phyloP scores from a whole-genome alignment of 352 stramenopile genomes.

The Elongisporangium senticosum region DNA sequence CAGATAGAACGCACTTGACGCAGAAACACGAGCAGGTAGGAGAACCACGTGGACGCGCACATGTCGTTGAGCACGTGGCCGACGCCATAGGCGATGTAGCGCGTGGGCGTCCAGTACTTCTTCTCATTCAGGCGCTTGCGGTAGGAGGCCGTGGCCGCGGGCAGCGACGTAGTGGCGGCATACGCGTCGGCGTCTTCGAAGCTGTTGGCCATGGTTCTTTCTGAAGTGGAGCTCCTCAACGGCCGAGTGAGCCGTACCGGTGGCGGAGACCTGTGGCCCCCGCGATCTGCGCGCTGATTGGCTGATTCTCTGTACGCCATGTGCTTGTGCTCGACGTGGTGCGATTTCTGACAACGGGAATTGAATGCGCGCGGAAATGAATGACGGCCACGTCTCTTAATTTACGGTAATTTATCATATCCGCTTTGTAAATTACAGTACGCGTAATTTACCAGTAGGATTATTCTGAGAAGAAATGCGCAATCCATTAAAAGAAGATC shows the following conservation, averaged over 20 bases:
- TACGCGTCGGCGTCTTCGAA: not conserved
- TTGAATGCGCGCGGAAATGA: not conserved
- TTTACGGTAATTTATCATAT: not conserved
- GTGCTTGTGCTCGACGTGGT: not conserved
- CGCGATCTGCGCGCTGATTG: not conserved
- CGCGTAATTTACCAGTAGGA: not conserved
- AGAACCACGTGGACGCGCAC: conserved; percentile 87
- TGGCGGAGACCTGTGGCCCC: not conserved
- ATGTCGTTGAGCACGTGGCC: conserved; percentile 87
- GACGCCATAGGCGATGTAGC: conserved; percentile 72
- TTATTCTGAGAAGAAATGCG: not conserved
- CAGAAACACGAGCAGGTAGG: conserved; percentile 82
- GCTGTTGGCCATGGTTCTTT: not conserved
- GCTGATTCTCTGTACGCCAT: not conserved
- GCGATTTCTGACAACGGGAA: not conserved
- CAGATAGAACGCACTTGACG: conserved; percentile 21
- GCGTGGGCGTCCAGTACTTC: conserved; percentile 40
- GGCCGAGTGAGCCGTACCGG: not conserved
- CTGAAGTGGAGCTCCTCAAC: not conserved
- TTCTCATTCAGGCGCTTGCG: not conserved
- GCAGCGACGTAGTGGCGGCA: not conserved
- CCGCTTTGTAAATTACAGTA: too few species aligned
- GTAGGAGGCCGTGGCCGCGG: not conserved
- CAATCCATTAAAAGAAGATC: not conserved
- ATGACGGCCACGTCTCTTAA: not conserved